A percentile compares a stretch with the other conserved stretches of the same genome.
phyloP scores from a whole-genome alignment of 2,329 filamentous ascomycete genomes.

The Aspergillus fumigatus region DNA sequence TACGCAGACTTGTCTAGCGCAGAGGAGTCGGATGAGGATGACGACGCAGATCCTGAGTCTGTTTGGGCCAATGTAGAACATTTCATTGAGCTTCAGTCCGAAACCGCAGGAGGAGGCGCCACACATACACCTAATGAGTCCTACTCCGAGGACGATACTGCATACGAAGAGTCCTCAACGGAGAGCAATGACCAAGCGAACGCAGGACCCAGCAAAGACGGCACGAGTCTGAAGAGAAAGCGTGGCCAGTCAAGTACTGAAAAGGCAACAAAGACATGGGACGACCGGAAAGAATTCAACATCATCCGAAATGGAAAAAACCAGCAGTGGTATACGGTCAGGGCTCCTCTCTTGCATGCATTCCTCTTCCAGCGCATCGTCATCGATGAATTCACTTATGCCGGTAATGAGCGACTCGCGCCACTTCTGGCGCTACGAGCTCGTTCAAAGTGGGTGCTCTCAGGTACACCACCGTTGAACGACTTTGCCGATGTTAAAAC shows the following conservation, averaged over 20 bases:
- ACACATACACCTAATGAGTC: neutral
- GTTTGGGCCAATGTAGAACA: conserved; percentile 15
- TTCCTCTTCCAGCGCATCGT: conserved; percentile 59
- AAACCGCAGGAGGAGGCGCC: neutral
- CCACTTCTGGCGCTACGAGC: conserved; percentile 46
- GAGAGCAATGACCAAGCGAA: neutral
- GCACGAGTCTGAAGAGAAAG: conserved; percentile 8
- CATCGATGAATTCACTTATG: conserved; percentile 62
- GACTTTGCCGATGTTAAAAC: conserved; percentile 57
- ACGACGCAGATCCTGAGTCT: conserved; percentile 6
- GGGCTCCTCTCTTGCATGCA: conserved; percentile 49
- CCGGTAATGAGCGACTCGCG: conserved; percentile 40
- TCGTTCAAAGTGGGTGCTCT: conserved; percentile 57
- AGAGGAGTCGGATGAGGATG: conserved; percentile 9
- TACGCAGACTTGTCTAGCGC: conserved; percentile 15
- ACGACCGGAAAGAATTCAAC: conserved; percentile 22
- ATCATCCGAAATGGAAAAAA: conserved; percentile 8
- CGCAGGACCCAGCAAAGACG: neutral
- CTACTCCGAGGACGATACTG: conserved; percentile 4
- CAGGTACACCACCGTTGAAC: conserved; percentile 56
- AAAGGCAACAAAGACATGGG: conserved; percentile 9
- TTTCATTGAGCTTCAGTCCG: conserved; percentile 6
- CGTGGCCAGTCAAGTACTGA: conserved; percentile 1
- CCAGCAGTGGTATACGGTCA: conserved; percentile 23
- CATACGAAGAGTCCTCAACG: conserved; percentile 7